Base-by-base conservation (phyloP, 2,329 filamentous ascomycete species). In the Aspergillus sergii region DNA sequence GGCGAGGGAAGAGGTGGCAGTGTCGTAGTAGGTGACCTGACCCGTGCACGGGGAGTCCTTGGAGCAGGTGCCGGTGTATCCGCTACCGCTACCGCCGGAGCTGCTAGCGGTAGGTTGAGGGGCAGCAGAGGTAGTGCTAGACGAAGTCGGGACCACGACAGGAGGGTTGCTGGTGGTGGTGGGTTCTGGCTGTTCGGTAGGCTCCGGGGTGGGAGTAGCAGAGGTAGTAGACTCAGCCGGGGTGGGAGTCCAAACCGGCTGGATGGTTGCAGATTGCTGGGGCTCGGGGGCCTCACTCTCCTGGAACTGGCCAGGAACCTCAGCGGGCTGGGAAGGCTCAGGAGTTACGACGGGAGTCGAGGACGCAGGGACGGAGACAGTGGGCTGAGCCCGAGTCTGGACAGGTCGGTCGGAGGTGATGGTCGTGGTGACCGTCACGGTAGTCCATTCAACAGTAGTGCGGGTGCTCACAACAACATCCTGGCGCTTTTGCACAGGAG, bases 21-120 rank as follows among this genome's bases (percentile, higher is more conserved):
- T 81, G 46, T 83, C 79, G 80, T 91, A 96, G 83, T 87, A 94
- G 63, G 92, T 95, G 68, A 92, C 83, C 57, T 93, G 86, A 65
- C 91, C 92, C 0, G 74, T 72, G 71, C 72, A 76, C 36, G 73
- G 71, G 48, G 71, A 62, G 60, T 63, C 43, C 60, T 69, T 46
- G 26, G 70, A 67, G 69, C 75, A 73, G 68, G 62, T 34, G 48
- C 73, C 72, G 55, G 58, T 56, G 68, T 66, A 66, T 64, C 67
- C 58, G 51, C 66, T 66, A 68, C 64, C 48, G 64, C 55, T 16
- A 68, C 64, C 50, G 64, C 55, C 14, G 46, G 60, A 57, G 62
- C 62, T 48, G 66, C 65, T 63, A 66, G 58, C 45, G 46, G 45
- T 50, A 9, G 58, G 39, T n/a, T 41, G 16, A 41, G 39, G 39